phyloP scores from a whole-genome alignment of 2,329 filamentous ascomycete genomes.

The Colletotrichum cordylinicola region DNA sequence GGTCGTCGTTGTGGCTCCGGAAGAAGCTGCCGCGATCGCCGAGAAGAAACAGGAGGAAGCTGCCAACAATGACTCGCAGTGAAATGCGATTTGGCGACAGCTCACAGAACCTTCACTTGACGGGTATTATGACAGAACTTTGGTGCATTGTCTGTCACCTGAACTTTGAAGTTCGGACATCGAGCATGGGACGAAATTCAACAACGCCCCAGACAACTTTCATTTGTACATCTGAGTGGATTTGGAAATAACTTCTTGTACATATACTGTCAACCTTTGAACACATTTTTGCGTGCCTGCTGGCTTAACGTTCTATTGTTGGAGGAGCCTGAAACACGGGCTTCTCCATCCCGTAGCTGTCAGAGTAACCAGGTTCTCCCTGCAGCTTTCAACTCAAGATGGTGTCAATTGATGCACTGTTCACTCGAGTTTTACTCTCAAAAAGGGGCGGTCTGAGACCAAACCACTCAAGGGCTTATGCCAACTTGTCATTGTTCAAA shows the following conservation, averaged over 20 bases:
- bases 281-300: neutral
- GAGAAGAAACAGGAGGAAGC: neutral
- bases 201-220: neutral
- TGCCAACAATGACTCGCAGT: neutral
- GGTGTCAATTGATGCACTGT: neutral
- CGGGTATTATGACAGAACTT: neutral
- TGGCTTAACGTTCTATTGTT: neutral
- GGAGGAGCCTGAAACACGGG: neutral
- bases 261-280: neutral
- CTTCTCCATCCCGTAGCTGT: neutral
- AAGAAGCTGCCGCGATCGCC: neutral
- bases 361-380: neutral
- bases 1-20: neutral
- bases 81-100: neutral
- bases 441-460: neutral
- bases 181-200: neutral
- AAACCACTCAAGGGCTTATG: accelerated
- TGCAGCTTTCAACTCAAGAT: neutral
- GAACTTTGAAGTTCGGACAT: neutral
- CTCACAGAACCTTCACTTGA: neutral
- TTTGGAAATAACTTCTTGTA: neutral
- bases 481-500: neutral
- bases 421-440: neutral
- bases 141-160: neutral
- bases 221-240: neutral